Conservation (phyloP, 257 asterid genomes). For the Przewalskia tangutica region DNA sequence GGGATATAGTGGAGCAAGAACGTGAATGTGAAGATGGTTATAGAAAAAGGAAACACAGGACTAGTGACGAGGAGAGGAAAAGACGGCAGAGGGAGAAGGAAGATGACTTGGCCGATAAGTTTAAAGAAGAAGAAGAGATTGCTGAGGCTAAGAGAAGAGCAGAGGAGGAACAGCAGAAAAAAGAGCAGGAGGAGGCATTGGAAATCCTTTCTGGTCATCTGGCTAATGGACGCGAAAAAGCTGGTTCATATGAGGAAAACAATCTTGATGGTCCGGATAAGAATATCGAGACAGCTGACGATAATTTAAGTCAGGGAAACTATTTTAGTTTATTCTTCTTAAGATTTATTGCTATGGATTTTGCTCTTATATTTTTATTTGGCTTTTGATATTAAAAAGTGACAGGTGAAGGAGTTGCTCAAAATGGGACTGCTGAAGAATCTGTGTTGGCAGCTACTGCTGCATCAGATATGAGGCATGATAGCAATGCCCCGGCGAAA, state of each 20-base stretch:
- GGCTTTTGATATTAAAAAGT: conserved; percentile 3
- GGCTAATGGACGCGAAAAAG: conserved; percentile 30
- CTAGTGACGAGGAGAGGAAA: conserved; percentile 79
- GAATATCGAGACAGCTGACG: conserved; percentile 30
- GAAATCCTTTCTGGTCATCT: conserved; percentile 29
- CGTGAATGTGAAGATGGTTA: conserved; percentile 76
- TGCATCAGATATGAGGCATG: conserved; percentile 40
- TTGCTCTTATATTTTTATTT: not conserved
- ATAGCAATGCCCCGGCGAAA: conserved; percentile 49
- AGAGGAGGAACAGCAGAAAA: conserved; percentile 57
- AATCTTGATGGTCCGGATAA: conserved; percentile 25
- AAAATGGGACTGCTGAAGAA: conserved; percentile 56
- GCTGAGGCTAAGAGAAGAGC: conserved; percentile 63
- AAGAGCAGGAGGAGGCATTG: conserved; percentile 49
- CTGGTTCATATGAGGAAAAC: conserved; percentile 34
- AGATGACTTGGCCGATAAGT: conserved; percentile 74
- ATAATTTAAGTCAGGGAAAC: conserved; percentile 32
- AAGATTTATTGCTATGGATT: not conserved
- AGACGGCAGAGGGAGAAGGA: conserved; percentile 84
- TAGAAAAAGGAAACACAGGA: conserved; percentile 74
- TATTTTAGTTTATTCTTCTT: conserved; percentile 9
- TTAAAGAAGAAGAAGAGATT: conserved; percentile 80
- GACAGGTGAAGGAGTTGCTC: conserved; percentile 46
- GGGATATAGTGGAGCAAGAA: conserved; percentile 76
- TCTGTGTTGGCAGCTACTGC: conserved; percentile 25